These are phyloP conservation scores for Chaetomium globosum DNA, from an alignment of 2,329 filamentous ascomycete species.

Conservation along the genomic window DNA sequence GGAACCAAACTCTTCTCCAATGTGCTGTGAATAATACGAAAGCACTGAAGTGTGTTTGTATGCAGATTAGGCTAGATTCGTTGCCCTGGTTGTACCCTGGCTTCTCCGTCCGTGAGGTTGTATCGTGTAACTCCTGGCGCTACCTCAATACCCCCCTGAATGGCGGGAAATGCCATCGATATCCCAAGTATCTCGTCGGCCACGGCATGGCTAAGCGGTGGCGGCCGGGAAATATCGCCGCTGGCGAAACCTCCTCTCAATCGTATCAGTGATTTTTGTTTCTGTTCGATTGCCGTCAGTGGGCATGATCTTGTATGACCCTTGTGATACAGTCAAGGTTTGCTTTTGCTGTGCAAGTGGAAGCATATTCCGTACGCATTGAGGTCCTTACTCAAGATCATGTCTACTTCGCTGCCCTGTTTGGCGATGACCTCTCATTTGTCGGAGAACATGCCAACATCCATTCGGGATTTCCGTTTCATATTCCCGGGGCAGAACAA, in stretches of 20 bases:
- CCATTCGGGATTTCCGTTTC: constrained; percentile 12
- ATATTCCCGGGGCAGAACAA: constrained; percentile 10
- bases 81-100: constrained; percentile 10
- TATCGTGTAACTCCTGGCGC: constrained; percentile 23
- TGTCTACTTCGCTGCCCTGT: background rate
- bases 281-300: background rate
- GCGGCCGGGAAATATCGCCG: background rate
- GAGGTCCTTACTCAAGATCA: background rate
- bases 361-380: background rate
- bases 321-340: background rate
- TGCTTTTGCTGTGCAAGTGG: background rate
- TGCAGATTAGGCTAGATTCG: constrained; percentile 5
- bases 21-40: background rate
- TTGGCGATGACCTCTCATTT: background rate
- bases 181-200: background rate
- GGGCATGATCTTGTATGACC: background rate
- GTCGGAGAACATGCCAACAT: background rate
- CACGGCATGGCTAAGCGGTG: background rate
- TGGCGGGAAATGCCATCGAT: background rate
- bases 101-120: constrained; percentile 16
- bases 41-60: background rate
- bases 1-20: background rate
- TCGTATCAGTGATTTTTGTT: background rate
- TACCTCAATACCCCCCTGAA: constrained; percentile 1
- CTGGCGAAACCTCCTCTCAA: background rate